These are phyloP conservation scores for Exophiala sp. DNA, from an alignment of 2,329 filamentous ascomycete species.

Conservation along the genomic window DNA sequence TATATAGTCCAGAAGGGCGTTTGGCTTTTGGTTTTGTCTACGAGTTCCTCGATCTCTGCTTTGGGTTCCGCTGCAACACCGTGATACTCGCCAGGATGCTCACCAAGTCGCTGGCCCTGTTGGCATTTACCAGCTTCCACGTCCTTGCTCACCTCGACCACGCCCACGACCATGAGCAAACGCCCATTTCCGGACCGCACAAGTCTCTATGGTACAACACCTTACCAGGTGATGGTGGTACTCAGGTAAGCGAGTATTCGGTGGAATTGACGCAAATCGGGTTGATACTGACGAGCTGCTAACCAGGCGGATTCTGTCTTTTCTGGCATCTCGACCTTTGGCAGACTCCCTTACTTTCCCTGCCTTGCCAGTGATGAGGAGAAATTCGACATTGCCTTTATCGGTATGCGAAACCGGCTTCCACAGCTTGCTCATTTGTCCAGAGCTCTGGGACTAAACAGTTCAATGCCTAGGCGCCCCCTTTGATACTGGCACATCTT, in stretches of 20 bases:
- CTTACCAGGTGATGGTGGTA: slow-evolving; percentile 76
- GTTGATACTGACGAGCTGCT: background rate
- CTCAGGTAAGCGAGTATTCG: slow-evolving; percentile 53
- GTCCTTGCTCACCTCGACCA: slow-evolving; percentile 55
- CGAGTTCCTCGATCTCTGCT: no score
- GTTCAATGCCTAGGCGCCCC: slow-evolving; percentile 67
- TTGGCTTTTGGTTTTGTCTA: no score
- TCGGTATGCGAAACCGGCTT: slow-evolving; percentile 56
- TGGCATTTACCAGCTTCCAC: slow-evolving; percentile 45
- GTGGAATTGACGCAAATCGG: background rate
- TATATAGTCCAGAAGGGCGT: no score
- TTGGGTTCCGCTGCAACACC: no score
- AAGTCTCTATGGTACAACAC: slow-evolving; percentile 75
- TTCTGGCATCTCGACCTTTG: slow-evolving; percentile 81
- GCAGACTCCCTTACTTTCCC: slow-evolving; percentile 68
- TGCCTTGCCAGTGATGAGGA: slow-evolving; percentile 64
- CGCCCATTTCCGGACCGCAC: slow-evolving; percentile 61
- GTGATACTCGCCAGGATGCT: slow-evolving; percentile 26
- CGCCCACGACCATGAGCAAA: slow-evolving; percentile 54
- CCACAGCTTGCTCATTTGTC: no score
- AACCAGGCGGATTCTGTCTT: slow-evolving; percentile 78
- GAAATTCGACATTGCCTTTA: slow-evolving; percentile 78
- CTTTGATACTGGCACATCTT: slow-evolving; percentile 81
- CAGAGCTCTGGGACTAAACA: no score
- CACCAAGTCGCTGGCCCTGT: slow-evolving; percentile 20